Conservation (phyloP, 2,329 filamentous ascomycete genomes). For the Blastomyces gilchristii region DNA sequence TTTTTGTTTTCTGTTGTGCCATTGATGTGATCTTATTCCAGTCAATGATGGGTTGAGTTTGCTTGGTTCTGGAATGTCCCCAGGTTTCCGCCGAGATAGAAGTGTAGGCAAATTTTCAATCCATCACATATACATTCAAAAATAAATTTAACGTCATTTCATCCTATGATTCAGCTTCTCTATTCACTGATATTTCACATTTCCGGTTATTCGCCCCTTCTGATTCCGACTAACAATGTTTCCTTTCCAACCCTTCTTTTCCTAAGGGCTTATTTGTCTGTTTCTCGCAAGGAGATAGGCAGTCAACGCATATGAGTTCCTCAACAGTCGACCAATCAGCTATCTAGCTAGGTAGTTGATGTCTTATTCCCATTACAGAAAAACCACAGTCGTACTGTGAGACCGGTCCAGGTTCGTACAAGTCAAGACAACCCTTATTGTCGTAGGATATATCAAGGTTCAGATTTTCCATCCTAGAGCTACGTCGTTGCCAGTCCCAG, state of each 20-base stretch:
- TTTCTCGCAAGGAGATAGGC: background rate
- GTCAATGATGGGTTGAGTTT: slow-evolving; percentile 2
- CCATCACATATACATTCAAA: slow-evolving; percentile 5
- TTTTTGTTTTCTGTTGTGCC: background rate
- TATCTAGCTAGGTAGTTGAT: background rate
- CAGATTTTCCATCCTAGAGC: background rate
- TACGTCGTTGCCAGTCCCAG: background rate
- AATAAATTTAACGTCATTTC: slow-evolving; percentile 8
- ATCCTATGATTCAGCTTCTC: background rate
- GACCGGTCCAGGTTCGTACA: background rate
- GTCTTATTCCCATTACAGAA: background rate
- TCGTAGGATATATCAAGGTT: background rate
- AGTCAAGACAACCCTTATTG: background rate
- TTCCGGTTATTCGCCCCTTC: background rate
- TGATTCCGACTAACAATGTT: background rate
- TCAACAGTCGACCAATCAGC: background rate
- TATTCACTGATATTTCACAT: no score
- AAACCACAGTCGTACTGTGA: background rate
- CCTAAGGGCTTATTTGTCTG: background rate
- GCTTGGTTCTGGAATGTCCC: slow-evolving; percentile 1
- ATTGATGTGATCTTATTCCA: slow-evolving; percentile 5
- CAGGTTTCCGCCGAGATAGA: slow-evolving; percentile 6
- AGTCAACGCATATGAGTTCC: background rate
- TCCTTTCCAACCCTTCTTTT: background rate
- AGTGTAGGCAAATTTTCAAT: slow-evolving; percentile 4